Base-by-base conservation (phyloP, 768 basidiomycete species). In the Phallus indusiatus region DNA sequence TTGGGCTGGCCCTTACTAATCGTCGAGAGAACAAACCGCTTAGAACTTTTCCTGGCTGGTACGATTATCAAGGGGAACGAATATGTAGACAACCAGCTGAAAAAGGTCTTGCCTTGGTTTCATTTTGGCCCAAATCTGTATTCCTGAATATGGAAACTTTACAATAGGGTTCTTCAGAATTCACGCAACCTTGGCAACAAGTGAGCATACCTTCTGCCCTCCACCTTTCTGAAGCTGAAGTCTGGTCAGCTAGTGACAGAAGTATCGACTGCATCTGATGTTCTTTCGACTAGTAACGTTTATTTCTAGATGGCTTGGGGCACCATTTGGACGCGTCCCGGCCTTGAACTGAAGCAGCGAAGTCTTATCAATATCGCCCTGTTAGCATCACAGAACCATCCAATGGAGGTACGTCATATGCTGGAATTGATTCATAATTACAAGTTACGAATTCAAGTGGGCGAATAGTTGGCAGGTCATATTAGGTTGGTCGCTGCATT, bases 281-380 rank as follows among this genome's bases (percentile, higher is more conserved):
- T 20, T 48, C 11, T 51, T 34, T 9, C 33, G 28, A 47, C 11
- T 17, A 28, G 21, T 8, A 48, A 35, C 14, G 2, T 36, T 28
- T 14, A 14, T 33, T 22, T 37, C 16, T 48, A 60, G 60, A 60
- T 60, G 18, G 60, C 42, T 33, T 60, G 60, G 60, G 60, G 53
- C 10, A 55, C 42, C 22, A 60, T 60, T 17, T 60, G 60, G 60
- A 54, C 53, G 16, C 60, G 60, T 17, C 60, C 60, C 4, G 60
- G 60, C 24, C 54, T 60, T 21, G 60, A 60, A 42, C 34, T 60
- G 46, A 60, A 60, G 35, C 60, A 60, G 42, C 60, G 60, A 28
- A 55, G 54, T n/a, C 47, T 60, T n/a, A 55, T 60, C 22, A 55
- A 55, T 35, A 60, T 60, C 21, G 60, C 60, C 17, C 37, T 60